Conservation (phyloP, 805 yeast genomes). For the Candida xyloterini region DNA sequence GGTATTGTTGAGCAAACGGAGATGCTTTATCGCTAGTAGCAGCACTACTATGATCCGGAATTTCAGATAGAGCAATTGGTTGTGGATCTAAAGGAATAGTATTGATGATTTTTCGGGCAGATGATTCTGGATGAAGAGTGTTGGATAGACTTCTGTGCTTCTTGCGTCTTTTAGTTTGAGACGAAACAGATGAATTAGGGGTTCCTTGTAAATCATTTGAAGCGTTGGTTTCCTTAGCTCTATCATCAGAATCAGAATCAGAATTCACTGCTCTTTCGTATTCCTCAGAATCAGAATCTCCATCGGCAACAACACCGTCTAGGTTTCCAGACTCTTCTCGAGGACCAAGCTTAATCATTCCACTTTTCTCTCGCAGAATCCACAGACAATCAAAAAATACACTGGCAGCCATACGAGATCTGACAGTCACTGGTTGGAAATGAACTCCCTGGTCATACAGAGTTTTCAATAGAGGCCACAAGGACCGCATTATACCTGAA, state of each 20-base stretch:
- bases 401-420: constrained; percentile 88
- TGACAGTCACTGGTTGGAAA: constrained; percentile 50
- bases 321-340: constrained; percentile 21
- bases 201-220: constrained; percentile 19
- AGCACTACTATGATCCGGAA: constrained; percentile 22
- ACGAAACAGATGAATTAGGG: constrained; percentile 21
- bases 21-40: constrained; percentile 20
- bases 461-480: constrained; percentile 83
- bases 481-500: constrained; percentile 88
- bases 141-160: constrained; percentile 51
- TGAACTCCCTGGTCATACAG: constrained; percentile 51
- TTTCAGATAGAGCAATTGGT: constrained; percentile 51
- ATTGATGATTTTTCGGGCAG: constrained; percentile 70
- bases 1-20: constrained; percentile 18
- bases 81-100: constrained; percentile 83
- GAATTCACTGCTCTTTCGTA: constrained; percentile 16
- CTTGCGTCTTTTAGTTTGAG: constrained; percentile 24
- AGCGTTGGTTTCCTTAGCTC: constrained; percentile 25
- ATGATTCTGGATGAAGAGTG: constrained; percentile 60
- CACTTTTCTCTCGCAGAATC: constrained; percentile 81
- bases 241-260: constrained; percentile 20
- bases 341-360: constrained; percentile 66
- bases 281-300: constrained; percentile 24
- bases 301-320: constrained; percentile 32
- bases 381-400: constrained; percentile 89